Evolutionary conservation across 139 green algal species (phyloP), one percentile per base, ranked within the genome.

Genomic region (Coelastrella sp.): DNA sequence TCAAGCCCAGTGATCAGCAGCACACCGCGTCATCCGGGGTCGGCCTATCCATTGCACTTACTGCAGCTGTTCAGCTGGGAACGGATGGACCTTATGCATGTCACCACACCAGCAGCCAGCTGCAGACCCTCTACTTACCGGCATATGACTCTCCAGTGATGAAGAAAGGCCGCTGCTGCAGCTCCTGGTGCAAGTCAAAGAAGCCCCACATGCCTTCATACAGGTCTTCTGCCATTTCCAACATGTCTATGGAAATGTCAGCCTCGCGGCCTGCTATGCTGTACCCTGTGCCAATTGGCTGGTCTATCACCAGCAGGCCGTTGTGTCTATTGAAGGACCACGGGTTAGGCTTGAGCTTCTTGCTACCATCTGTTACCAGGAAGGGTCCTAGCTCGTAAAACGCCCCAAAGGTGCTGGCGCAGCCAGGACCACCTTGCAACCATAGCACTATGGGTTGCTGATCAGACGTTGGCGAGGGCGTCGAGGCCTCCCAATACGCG

Each of bases 351-450:
- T 17, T 11, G 8, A 68, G 83, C 19, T 56, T 11, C 5, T 7
- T 13, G 66, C 19, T 11, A 2, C n/a, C 74, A 80, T 32, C 77
- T 19, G 11, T 13, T 17, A 88, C 2, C 19, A 80, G 11, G 23
- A 11, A 47, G 0, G 94, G 92, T 0, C 95, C 95, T 14, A 96
- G 77, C 89, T 96, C 94, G 22, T 96, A 97, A 10, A 96, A 89
- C 5, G 85, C 92, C 7, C 95, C 95, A 92, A 96, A 96, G n/a
- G 91, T 92, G 19, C 81, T 92, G n/a, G 94, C 93, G 83, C 95
- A 97, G 7, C 95, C 95, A 13, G 95, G 95, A 13, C 95, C 95
- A 3, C 95, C 95, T 93, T 97, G 93, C 5, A 96, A 79, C 94
- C 93, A 95, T 5, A 95, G 17, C 2, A 93, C 7, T 59, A 95